Conservation (phyloP, 2,329 filamentous ascomycete species). For the Akanthomyces uredinophilus region DNA sequence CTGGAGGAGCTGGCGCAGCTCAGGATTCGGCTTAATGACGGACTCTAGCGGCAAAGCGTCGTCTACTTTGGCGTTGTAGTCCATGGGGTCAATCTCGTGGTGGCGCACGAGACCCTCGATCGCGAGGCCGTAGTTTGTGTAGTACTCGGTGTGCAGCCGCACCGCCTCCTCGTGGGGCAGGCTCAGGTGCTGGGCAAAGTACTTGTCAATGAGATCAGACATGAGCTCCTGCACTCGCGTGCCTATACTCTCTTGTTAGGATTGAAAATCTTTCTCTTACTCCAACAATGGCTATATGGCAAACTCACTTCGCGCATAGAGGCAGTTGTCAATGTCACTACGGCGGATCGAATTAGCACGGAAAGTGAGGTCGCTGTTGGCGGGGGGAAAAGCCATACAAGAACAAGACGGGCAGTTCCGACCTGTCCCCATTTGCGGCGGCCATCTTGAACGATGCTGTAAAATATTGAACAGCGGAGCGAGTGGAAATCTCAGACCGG, state of each 20-base stretch:
- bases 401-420: conserved; percentile 38
- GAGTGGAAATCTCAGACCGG: background rate
- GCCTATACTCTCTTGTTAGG: conserved; percentile 37
- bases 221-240: conserved; percentile 84
- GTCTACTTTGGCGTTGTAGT: conserved; percentile 92
- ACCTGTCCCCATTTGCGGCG: conserved; percentile 29
- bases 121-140: conserved; percentile 92
- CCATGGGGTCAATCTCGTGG: conserved; percentile 90
- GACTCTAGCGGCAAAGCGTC: conserved; percentile 85
- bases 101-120: conserved; percentile 91
- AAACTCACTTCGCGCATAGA: conserved; percentile 76
- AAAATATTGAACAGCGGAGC: background rate
- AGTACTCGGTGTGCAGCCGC: conserved; percentile 84
- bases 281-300: background rate
- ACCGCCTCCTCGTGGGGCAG: conserved; percentile 74
- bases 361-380: background rate
- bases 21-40: conserved; percentile 73
- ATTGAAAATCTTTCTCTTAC: background rate
- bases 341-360: background rate
- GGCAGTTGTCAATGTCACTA: conserved; percentile 98
- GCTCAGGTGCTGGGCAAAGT: conserved; percentile 64
- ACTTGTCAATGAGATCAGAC: conserved; percentile 70
- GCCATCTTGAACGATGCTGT: conserved; percentile 21
- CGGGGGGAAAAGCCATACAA: conserved; percentile 30
- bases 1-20: conserved; percentile 69